A percentile compares a stretch with the other conserved stretches of the same genome.
These are phyloP conservation scores for Didymella lethalis DNA, from an alignment of 2,329 filamentous ascomycete species.

Conservation along the genomic window DNA sequence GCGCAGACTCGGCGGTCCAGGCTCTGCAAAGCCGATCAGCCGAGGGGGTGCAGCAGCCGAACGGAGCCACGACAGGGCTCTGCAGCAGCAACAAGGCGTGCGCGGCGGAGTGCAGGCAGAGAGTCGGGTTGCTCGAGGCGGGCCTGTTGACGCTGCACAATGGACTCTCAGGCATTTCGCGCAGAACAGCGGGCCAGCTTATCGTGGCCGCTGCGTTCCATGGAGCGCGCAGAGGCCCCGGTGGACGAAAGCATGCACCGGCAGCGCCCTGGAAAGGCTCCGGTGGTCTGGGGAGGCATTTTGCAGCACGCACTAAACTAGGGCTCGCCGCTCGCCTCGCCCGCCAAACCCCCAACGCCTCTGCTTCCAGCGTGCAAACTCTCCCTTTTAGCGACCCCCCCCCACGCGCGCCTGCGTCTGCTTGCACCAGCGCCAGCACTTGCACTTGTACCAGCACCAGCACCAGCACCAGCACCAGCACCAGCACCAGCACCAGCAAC, in stretches of 20 bases:
- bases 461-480: conserved; percentile 1
- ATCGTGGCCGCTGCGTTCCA: conserved; percentile 17
- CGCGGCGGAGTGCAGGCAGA: neutral
- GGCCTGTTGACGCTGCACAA: conserved; percentile 10
- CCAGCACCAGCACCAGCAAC: neutral
- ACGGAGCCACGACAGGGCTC: conserved; percentile 4
- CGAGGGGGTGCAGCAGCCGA: conserved; percentile 9
- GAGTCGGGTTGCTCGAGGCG: neutral
- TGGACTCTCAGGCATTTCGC: neutral
- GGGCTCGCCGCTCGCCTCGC: conserved; percentile 18
- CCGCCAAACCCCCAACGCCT: conserved; percentile 20
- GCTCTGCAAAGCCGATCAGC: conserved; percentile 15
- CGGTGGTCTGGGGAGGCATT: conserved; percentile 10
- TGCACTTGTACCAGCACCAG: neutral
- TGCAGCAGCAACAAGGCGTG: neutral
- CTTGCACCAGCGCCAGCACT: neutral
- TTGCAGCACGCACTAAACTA: conserved; percentile 17
- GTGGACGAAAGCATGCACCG: conserved; percentile 18
- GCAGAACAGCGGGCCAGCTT: conserved; percentile 15
- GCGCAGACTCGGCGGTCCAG: conserved; percentile 12
- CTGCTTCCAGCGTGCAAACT: conserved; percentile 20
- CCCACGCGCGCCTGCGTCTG: conserved; percentile 7
- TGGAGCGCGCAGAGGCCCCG: conserved; percentile 5
- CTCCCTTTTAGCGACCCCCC: conserved; percentile 14
- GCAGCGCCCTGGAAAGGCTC: conserved; percentile 1